Evolutionary conservation across 352 stramenopile species (phyloP), one percentile per base, ranked within the genome.

Genomic region (Phytopythium oedochilum): DNA sequence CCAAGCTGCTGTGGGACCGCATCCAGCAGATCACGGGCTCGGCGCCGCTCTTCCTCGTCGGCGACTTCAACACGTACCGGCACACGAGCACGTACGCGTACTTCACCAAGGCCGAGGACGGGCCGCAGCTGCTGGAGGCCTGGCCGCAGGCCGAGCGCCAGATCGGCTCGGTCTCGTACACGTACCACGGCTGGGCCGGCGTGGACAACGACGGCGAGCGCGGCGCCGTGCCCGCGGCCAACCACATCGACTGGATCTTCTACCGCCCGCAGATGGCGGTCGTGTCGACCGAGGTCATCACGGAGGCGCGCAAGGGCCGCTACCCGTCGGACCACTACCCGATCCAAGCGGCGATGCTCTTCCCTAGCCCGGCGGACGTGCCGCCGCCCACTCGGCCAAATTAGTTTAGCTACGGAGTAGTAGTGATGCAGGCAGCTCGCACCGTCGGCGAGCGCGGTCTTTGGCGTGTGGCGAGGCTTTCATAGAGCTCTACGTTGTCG

Each of bases 221-320:
- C 35, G 75, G 58, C 32, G 74, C 81, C 7, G 70, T 86, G 39
- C 68, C 71, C 6, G 85, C 78, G 15, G 77, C 80, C 28, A 91
- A 92, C 66, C 85, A 95, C 65, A 95, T 95, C 58, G 85, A 95
- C 59, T 95, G 85, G 85, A 92, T 95, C 63, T 90, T 94, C 55
- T 93, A 83, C 57, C 83, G 83, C 9, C 85, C 85, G 38, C 53
- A 78, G 36, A 90, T 93, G 79, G 76, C 62, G 20, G 85, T 95
- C 43, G 54, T 93, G 4, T 66, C 71, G 28, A 89, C 81, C 8
- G 75, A 93, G 57, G 83, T 95, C 26, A 90, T 95, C 55, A 93
- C 83, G 1, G 85, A 95, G 59, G 62, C 81, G 44, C 81, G 81
- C 52, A 78, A 93, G 23, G 83, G 85, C 35, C 79, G 77, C 32